These are phyloP conservation scores for Urochloa ruziziensis DNA, from an alignment of 176 grass and related monocot genomes.

Conservation along the genomic window DNA sequence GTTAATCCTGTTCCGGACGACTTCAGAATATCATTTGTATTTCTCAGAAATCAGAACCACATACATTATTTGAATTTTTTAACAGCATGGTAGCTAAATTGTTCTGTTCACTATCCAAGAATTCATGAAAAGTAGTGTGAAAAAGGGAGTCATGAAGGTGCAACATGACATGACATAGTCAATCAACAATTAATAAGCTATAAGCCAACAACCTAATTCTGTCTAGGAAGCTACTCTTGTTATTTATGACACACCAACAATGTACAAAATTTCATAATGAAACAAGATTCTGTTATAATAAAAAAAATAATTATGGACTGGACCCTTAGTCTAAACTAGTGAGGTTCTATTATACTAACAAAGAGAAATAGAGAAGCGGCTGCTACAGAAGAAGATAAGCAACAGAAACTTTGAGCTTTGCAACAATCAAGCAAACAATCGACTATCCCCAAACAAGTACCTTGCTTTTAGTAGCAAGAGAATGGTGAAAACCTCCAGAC, in stretches of 20 bases:
- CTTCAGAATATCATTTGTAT: background rate
- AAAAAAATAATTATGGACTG: background rate
- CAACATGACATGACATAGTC: background rate
- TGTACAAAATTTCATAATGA: background rate
- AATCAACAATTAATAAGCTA: background rate
- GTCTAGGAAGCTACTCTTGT: background rate
- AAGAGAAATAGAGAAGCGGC: background rate
- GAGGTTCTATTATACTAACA: background rate
- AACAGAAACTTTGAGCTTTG: slow-evolving; percentile 10
- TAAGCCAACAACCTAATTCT: slow-evolving; percentile 2
- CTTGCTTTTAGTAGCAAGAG: slow-evolving; percentile 97
- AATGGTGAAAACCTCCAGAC: slow-evolving; percentile 96
- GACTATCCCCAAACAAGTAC: slow-evolving; percentile 23
- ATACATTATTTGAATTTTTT: background rate
- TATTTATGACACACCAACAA: background rate
- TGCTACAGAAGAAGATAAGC: background rate
- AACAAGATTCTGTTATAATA: background rate
- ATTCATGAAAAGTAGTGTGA: background rate
- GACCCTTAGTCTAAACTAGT: background rate
- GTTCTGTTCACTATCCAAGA: background rate
- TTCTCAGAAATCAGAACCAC: background rate
- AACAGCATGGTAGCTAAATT: background rate
- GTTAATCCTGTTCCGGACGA: background rate
- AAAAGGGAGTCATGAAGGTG: background rate
- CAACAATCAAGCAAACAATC: background rate